Percentiles rank a stretch among this genome's conserved stretches.
Conservation (phyloP, 2,329 filamentous ascomycete species). For the Pseudodiploospora longispora region DNA sequence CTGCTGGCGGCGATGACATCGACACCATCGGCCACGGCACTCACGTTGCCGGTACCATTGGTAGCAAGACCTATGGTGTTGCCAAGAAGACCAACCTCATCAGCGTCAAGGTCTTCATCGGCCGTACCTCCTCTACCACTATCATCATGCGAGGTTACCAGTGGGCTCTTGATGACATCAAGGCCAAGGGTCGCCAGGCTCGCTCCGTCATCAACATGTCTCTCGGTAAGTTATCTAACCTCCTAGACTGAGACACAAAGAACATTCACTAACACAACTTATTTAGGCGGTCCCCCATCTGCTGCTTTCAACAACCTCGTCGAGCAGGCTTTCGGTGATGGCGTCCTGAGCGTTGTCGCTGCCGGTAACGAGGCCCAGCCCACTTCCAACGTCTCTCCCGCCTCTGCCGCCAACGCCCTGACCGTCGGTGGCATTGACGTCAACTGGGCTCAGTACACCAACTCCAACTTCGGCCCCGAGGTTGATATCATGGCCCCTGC, state of each 20-base stretch:
- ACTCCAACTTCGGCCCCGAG: slow-evolving; percentile 41
- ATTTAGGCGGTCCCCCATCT: slow-evolving; percentile 29
- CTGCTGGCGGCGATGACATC: slow-evolving; percentile 22
- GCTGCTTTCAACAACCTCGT: slow-evolving; percentile 47
- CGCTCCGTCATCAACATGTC: slow-evolving; percentile 49
- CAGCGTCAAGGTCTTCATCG: slow-evolving; percentile 38
- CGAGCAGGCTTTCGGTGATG: slow-evolving; percentile 33
- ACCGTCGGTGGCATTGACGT: slow-evolving; percentile 44
- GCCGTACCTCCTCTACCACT: slow-evolving; percentile 6
- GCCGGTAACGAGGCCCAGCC: slow-evolving; percentile 41
- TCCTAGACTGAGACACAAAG: too few relatives aligned
- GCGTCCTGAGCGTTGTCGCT: slow-evolving; percentile 45
- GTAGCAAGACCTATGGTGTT: slow-evolving; percentile 35
- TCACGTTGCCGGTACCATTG: slow-evolving; percentile 38
- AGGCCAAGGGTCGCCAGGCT: slow-evolving; percentile 25
- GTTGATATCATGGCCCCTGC: slow-evolving; percentile 48
- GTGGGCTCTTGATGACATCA: slow-evolving; percentile 35
- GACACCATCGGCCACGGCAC: slow-evolving; percentile 39
- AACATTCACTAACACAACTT: not conserved
- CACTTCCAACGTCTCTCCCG: slow-evolving; percentile 32
- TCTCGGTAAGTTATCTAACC: slow-evolving; percentile 30
- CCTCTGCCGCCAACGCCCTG: slow-evolving; percentile 37
- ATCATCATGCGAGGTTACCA: slow-evolving; percentile 23
- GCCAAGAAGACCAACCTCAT: slow-evolving; percentile 34
- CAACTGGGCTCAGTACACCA: slow-evolving; percentile 29